A percentile compares a stretch with the other conserved stretches of the same genome.
phyloP scores from a whole-genome alignment of 1,284 basidiomycete genomes.

The Grifola frondosa region DNA sequence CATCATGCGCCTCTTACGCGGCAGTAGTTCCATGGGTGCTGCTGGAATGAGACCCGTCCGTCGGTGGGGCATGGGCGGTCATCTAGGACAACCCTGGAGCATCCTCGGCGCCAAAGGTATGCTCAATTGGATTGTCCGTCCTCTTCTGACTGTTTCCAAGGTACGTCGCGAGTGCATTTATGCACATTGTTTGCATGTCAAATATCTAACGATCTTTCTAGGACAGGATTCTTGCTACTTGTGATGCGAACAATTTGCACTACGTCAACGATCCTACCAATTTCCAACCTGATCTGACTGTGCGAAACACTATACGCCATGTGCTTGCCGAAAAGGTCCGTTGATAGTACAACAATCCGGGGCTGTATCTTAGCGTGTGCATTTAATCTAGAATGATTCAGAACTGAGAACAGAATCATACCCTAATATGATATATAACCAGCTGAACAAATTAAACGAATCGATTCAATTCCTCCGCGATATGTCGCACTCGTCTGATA shows the following conservation, averaged over 20 bases:
- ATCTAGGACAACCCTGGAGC: constrained; percentile 31
- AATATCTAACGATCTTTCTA: constrained; percentile 28
- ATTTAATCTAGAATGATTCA: too few relatives aligned
- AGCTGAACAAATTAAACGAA: too few relatives aligned
- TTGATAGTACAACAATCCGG: background rate
- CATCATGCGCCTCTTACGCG: constrained; percentile 62
- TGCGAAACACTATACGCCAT: constrained; percentile 68
- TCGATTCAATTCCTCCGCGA: too few relatives aligned
- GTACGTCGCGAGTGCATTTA: constrained; percentile 35
- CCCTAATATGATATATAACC: too few relatives aligned
- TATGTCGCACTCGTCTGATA: constrained; percentile 3
- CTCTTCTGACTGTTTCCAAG: constrained; percentile 65
- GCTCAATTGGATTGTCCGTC: constrained; percentile 65
- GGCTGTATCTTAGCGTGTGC: too few relatives aligned
- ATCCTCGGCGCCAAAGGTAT: constrained; percentile 58
- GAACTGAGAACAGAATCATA: too few relatives aligned
- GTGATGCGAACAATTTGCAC: constrained; percentile 54
- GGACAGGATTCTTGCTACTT: constrained; percentile 76
- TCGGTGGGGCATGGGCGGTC: constrained; percentile 74
- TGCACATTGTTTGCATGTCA: constrained; percentile 1
- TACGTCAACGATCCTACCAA: constrained; percentile 71
- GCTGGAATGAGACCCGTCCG: constrained; percentile 64
- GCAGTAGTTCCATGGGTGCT: constrained; percentile 53
- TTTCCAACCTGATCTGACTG: constrained; percentile 65
- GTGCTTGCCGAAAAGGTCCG: constrained; percentile 7